A percentile compares a stretch with the other conserved stretches of the same genome.
Conservation (phyloP, 805 yeast genomes). For the Sporopachydermia quercuum region DNA sequence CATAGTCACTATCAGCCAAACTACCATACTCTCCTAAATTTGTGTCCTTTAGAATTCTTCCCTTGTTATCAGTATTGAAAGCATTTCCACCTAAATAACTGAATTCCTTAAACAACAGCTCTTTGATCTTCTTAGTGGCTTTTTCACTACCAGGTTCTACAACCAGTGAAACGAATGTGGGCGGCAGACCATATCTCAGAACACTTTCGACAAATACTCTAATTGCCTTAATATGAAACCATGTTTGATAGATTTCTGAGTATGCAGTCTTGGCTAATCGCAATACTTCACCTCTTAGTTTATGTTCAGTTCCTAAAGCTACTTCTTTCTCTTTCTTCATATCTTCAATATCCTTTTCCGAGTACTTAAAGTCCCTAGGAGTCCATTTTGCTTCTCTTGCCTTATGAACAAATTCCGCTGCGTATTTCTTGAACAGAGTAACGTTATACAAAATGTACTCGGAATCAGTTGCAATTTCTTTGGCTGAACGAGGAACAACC, state of each 20-base stretch:
- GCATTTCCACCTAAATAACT: conserved; percentile 91
- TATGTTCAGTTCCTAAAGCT: conserved; percentile 61
- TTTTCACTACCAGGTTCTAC: conserved; percentile 29
- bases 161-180: conserved; percentile 52
- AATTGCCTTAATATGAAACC: conserved; percentile 83
- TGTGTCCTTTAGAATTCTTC: conserved; percentile 45
- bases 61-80: conserved; percentile 50
- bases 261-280: conserved; percentile 84
- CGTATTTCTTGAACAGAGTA: conserved; percentile 72
- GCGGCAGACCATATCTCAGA: conserved; percentile 92
- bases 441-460: conserved; percentile 66
- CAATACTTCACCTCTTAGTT: conserved; percentile 58
- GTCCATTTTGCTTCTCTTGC: conserved; percentile 80
- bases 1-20: conserved; percentile 86
- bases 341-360: conserved; percentile 58
- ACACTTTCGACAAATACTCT: conserved; percentile 88
- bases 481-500: conserved; percentile 88
- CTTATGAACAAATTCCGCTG: conserved; percentile 48
- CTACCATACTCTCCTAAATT: conserved; percentile 79
- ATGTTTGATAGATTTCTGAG: conserved; percentile 65
- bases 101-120: conserved; percentile 56
- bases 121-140: conserved; percentile 41
- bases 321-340: conserved; percentile 66
- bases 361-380: conserved; percentile 83
- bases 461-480: conserved; percentile 49